Evolutionary conservation across 2,329 filamentous ascomycete genomes (phyloP), one percentile per base, ranked within the genome.

Genomic region (Davidsoniella eucalypti): DNA sequence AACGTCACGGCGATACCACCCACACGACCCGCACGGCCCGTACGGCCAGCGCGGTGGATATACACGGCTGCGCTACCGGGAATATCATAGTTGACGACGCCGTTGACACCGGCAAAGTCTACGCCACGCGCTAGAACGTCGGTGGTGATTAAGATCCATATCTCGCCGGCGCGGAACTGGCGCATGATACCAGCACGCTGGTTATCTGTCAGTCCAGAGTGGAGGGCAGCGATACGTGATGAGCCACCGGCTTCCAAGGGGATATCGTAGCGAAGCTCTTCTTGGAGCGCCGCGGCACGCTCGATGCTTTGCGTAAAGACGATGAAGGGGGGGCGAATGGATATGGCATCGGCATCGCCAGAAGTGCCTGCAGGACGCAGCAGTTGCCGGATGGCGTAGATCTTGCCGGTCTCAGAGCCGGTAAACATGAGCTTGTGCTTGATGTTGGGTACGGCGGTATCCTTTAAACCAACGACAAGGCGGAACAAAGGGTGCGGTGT

Each of bases 301-400:
- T 88, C 82, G 52, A 98, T 94, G 1, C 90, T 95, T 66, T 98
- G 92, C 0, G 90, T 92, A 64, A 98, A 98, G 54, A 98, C 82
- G 5, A 98, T 73, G 66, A 95, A 94, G 0, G 92, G 92, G 0
- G 92, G 87, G 1, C 85, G 79, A 43, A 96, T 69, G 8, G 75
- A 72, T 0, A 78, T 71, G 55, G 69, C 66, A 52, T 65, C 63
- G 52, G 65, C 63, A 1, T 78, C 70, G 18, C 14, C 26, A 33
- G 39, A 26, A 9, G 44, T n/a, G 5, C 75, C 75, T 33, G 29
- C 12, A 0, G 90, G 88, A 57, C 87, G 87, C 1, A 96, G 72
- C 26, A 98, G 76, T 61, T 96, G 87, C 43, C 92, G 83, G 10
- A 98, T 73, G 5, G 86, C 88, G 50, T 95, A 78, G 26, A 98